Conservation (phyloP, 768 basidiomycete genomes). For the Xerocomellus amylosporus region DNA sequence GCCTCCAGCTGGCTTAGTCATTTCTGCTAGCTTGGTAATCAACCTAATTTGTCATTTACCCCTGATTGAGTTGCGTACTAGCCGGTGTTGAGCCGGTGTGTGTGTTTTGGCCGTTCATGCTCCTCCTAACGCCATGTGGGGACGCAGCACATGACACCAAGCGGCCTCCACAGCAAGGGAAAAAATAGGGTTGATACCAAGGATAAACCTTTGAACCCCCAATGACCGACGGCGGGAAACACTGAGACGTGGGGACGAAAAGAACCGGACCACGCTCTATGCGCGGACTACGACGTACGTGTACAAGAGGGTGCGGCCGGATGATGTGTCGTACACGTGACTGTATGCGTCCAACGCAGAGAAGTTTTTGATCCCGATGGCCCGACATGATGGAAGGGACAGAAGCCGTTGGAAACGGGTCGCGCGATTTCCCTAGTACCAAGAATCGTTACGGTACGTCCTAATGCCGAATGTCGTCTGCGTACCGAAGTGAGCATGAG, state of each 20-base stretch:
- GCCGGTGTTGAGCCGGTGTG: too few species aligned
- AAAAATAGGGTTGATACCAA: not conserved
- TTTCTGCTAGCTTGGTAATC: constrained; percentile 4
- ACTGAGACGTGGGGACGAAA: too few species aligned
- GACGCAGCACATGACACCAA: not conserved
- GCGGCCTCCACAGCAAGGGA: not conserved
- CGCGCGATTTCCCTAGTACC: constrained; percentile 6
- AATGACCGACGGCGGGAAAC: too few species aligned
- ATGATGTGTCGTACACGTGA: too few species aligned
- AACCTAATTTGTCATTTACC: constrained; percentile 9
- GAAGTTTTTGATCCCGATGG: not conserved
- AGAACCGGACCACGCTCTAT: too few species aligned
- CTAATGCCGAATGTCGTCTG: constrained; percentile 10
- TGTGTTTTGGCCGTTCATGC: not conserved
- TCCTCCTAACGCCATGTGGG: not conserved
- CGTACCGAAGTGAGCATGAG: not conserved
- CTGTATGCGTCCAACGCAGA: too few species aligned
- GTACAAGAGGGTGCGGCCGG: too few species aligned
- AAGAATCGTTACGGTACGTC: constrained; percentile 2
- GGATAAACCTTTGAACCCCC: not conserved
- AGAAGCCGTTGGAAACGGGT: not conserved
- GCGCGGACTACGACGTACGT: too few species aligned
- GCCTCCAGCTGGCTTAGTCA: constrained; percentile 18
- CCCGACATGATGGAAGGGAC: not conserved
- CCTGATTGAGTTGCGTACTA: not conserved